Percentiles rank a stretch among this genome's conserved stretches.
Conservation (phyloP, 345 rosid genomes). For the Brassica nigra region DNA sequence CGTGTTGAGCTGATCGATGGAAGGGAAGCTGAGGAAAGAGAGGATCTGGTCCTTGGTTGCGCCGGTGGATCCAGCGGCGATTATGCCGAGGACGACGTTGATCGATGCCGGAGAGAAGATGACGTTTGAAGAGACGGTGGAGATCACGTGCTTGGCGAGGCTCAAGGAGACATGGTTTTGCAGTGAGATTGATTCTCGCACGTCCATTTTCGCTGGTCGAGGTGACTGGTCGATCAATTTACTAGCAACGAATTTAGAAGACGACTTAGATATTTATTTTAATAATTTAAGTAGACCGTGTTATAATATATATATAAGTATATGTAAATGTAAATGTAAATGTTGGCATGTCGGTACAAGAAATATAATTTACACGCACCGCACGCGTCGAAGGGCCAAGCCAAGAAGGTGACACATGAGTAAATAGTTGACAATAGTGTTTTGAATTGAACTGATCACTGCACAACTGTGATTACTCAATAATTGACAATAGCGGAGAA, state of each 20-base stretch:
- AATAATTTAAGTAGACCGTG: background rate
- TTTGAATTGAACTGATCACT: background rate
- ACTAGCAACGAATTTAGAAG: slow-evolving; percentile 1
- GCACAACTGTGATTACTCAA: background rate
- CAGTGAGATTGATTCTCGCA: slow-evolving; percentile 50
- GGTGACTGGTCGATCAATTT: slow-evolving; percentile 25
- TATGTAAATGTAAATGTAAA: background rate
- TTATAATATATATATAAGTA: background rate
- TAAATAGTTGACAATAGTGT: background rate
- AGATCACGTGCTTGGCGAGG: slow-evolving; percentile 52
- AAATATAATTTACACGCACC: background rate
- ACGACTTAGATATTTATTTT: slow-evolving; percentile 24
- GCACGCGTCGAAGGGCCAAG: slow-evolving; percentile 26
- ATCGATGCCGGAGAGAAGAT: slow-evolving; percentile 83
- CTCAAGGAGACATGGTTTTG: slow-evolving; percentile 62
- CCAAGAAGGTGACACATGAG: slow-evolving; percentile 28
- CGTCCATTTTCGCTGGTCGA: slow-evolving; percentile 58
- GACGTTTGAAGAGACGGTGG: slow-evolving; percentile 56
- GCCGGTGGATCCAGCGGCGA: slow-evolving; percentile 70
- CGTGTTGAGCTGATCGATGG: slow-evolving; percentile 54
- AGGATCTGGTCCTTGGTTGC: slow-evolving; percentile 72
- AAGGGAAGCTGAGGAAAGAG: slow-evolving; percentile 65
- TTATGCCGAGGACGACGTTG: slow-evolving; percentile 66
- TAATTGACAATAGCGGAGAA: background rate
- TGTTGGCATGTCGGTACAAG: slow-evolving; percentile 7